Conservation (phyloP, 306 rosid genomes). For the Cicer yamashitae region DNA sequence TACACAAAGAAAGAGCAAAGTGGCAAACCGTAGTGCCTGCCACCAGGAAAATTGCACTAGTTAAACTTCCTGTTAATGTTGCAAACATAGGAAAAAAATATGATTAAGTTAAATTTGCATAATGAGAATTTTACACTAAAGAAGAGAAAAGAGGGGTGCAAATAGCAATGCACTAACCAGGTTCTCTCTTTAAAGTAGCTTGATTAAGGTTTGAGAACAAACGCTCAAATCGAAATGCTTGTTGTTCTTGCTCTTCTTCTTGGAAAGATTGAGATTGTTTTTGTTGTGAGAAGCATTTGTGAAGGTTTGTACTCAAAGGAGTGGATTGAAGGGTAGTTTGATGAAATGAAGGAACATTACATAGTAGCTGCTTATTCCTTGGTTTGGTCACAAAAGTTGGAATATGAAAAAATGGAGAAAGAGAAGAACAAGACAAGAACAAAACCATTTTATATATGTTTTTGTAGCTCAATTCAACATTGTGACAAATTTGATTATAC, state of each 20-base stretch:
- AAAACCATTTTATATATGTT: slow-evolving; percentile 33
- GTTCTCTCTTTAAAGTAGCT: slow-evolving; percentile 74
- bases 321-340: slow-evolving; percentile 36
- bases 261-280: slow-evolving; percentile 44
- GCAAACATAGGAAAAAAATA: slow-evolving; percentile 6
- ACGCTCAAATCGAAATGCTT: slow-evolving; percentile 53
- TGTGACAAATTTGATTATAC: slow-evolving; percentile 24
- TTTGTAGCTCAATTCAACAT: slow-evolving; percentile 26
- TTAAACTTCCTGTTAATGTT: slow-evolving; percentile 62
- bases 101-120: neutral
- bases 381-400: slow-evolving; percentile 34
- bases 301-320: slow-evolving; percentile 34
- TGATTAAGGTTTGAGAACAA: slow-evolving; percentile 78
- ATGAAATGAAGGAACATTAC: slow-evolving; percentile 28
- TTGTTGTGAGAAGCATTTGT: slow-evolving; percentile 54
- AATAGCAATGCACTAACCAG: slow-evolving; percentile 56
- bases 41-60: slow-evolving; percentile 71
- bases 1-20: neutral
- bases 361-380: slow-evolving; percentile 36
- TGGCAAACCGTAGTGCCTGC: slow-evolving; percentile 72
- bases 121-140: neutral
- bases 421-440: slow-evolving; percentile 30
- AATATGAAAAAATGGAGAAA: slow-evolving; percentile 21
- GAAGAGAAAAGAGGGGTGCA: neutral
- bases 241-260: slow-evolving; percentile 35